Conservation (phyloP, 179 eudicot genomes). For the Spergularia azorica region DNA sequence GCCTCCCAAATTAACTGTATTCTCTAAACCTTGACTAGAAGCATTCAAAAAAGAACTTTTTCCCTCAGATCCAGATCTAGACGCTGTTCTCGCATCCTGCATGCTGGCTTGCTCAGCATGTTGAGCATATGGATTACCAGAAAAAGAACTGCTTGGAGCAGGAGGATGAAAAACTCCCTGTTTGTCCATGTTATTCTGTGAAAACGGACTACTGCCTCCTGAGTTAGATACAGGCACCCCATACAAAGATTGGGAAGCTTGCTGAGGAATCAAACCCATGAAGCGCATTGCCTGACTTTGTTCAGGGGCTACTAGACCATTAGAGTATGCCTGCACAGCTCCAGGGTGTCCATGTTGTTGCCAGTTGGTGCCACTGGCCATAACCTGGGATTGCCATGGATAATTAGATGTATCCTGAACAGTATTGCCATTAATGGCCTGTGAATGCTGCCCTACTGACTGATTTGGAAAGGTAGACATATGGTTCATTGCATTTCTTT, state of each 20-base stretch:
- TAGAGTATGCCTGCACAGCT: slow-evolving; percentile 51
- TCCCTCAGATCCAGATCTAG: slow-evolving; percentile 52
- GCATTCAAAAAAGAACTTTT: slow-evolving; percentile 48
- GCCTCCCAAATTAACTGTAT: slow-evolving; percentile 45
- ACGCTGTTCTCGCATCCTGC: slow-evolving; percentile 43
- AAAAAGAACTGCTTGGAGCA: slow-evolving; percentile 39
- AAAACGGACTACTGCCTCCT: slow-evolving; percentile 34
- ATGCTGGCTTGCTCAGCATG: slow-evolving; percentile 45
- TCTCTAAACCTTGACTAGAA: slow-evolving; percentile 46
- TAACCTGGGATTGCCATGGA: slow-evolving; percentile 56
- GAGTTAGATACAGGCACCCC: slow-evolving; percentile 82
- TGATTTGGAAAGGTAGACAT: slow-evolving; percentile 50
- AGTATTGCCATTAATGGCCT: slow-evolving; percentile 54
- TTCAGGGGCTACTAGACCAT: slow-evolving; percentile 55
- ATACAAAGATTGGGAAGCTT: slow-evolving; percentile 72
- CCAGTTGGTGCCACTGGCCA: slow-evolving; percentile 68
- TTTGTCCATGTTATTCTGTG: slow-evolving; percentile 40
- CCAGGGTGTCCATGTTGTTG: slow-evolving; percentile 53
- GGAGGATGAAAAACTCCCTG: slow-evolving; percentile 45
- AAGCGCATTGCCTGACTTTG: slow-evolving; percentile 62
- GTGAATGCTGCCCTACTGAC: slow-evolving; percentile 47
- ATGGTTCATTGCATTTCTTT: slow-evolving; percentile 49
- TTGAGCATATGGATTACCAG: slow-evolving; percentile 51
- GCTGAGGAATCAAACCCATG: slow-evolving; percentile 62
- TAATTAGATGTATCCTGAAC: slow-evolving; percentile 46